A percentile compares a stretch with the other conserved stretches of the same genome.
Conservation (phyloP, 2,329 filamentous ascomycete species). For the Paraconiothyrium sp. region DNA sequence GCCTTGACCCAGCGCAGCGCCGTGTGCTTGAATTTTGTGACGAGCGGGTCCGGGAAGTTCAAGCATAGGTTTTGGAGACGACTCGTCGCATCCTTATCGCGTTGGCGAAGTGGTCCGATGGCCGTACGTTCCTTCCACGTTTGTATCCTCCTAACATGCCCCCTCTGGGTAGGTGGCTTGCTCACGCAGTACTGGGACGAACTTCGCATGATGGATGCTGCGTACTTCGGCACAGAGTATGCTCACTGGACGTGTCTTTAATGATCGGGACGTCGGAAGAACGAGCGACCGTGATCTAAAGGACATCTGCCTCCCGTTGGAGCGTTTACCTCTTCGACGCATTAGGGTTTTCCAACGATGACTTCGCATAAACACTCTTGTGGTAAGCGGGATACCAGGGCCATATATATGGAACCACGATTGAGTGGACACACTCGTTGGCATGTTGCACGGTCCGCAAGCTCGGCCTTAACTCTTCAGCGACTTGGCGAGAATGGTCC, state of each 20-base stretch:
- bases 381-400: too few species aligned
- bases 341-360: too few species aligned
- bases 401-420: too few species aligned
- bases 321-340: too few species aligned
- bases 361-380: too few species aligned
- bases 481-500: too few species aligned
- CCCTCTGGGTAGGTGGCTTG: not conserved
- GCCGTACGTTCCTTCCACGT: not conserved
- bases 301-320: too few species aligned
- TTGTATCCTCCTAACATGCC: not conserved
- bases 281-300: too few species aligned
- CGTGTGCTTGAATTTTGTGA: not conserved
- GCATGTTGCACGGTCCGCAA: too few species aligned
- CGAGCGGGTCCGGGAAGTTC: not conserved
- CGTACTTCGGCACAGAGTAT: not conserved
- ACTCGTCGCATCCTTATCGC: not conserved
- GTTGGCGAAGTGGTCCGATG: not conserved
- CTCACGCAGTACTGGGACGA: not conserved
- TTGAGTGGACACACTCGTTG: too few species aligned
- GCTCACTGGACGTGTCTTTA: not conserved
- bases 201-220: not conserved
- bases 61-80: not conserved
- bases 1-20: not conserved
- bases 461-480: too few species aligned
- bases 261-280: not conserved